phyloP scores from a whole-genome alignment of 139 green algal genomes.

The Mesotaenium endlicherianum region DNA sequence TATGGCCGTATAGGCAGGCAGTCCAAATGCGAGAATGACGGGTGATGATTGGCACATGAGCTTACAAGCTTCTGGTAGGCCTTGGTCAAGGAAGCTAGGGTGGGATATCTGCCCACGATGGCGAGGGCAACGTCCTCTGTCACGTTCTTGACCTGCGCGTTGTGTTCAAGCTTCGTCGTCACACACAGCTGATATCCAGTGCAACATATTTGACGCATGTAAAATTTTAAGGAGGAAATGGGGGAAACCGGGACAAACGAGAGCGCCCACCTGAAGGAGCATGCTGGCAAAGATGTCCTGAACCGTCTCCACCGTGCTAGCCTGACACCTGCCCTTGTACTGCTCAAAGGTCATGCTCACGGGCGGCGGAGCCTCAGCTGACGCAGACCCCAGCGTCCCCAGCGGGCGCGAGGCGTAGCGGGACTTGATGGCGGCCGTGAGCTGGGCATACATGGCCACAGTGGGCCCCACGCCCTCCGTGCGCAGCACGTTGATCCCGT shows the following conservation, averaged over 20 bases:
- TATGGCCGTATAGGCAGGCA: not conserved
- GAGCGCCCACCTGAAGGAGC: not conserved
- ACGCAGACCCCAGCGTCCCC: not conserved
- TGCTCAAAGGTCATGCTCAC: not conserved
- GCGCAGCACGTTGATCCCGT: not conserved
- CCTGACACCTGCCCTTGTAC: not conserved
- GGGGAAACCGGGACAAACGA: too few relatives aligned
- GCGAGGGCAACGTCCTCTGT: constrained; percentile 20
- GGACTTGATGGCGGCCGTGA: not conserved
- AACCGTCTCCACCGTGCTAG: not conserved
- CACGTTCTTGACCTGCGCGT: not conserved
- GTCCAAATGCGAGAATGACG: not conserved
- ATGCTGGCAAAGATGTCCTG: not conserved
- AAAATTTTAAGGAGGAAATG: too few relatives aligned
- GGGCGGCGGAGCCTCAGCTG: too few relatives aligned
- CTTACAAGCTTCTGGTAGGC: constrained; percentile 9
- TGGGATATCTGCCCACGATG: constrained; percentile 15
- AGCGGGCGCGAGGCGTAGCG: not conserved
- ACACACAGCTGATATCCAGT: too few relatives aligned
- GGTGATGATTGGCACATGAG: not conserved
- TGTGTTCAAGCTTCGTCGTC: too few relatives aligned
- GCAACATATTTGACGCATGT: too few relatives aligned
- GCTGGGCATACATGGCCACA: not conserved
- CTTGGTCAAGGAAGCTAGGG: not conserved
- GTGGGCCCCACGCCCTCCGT: not conserved